Conservation (phyloP, 352 stramenopile genomes). For the Phytophthora aleatoria region DNA sequence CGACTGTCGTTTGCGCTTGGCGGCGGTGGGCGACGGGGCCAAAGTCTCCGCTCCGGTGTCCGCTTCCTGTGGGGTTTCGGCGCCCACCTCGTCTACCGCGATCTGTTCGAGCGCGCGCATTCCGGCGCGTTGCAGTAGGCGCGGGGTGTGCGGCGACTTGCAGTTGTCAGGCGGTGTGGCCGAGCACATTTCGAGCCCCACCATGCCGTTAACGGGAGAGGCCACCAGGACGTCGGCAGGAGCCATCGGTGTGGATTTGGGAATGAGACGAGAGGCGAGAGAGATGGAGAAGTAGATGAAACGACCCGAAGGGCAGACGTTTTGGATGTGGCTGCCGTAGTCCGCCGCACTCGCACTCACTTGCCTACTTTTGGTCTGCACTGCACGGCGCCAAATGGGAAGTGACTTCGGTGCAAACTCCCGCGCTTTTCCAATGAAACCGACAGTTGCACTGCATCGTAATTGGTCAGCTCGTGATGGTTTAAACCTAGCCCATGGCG, state of each 20-base stretch:
- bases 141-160: conserved; percentile 38
- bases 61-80: conserved; percentile 1
- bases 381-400: conserved; percentile 24
- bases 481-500: conserved; percentile 7
- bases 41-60: conserved; percentile 10
- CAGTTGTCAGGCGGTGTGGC: conserved; percentile 34
- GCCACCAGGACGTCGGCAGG: conserved; percentile 32
- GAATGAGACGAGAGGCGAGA: conserved; percentile 4
- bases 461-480: conserved; percentile 11
- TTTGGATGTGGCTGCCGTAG: not conserved
- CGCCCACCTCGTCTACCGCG: conserved; percentile 37
- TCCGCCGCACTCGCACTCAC: not conserved
- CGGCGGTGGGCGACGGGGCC: conserved; percentile 35
- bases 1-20: conserved; percentile 70
- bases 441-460: not conserved
- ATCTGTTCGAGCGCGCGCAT: conserved; percentile 59
- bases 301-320: conserved; percentile 12
- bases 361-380: not conserved
- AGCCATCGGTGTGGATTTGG: conserved; percentile 22
- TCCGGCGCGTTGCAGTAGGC: conserved; percentile 53
- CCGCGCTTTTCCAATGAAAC: conserved; percentile 28
- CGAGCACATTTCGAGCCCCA: conserved; percentile 44
- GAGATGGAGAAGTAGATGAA: conserved; percentile 6
- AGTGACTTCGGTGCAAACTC: conserved; percentile 20
- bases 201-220: conserved; percentile 38